A percentile compares a stretch with the other conserved stretches of the same genome.
Evolutionary conservation across 2,329 filamentous ascomycete genomes (phyloP).

Genomic region (Aspergillus thermomutatus): DNA sequence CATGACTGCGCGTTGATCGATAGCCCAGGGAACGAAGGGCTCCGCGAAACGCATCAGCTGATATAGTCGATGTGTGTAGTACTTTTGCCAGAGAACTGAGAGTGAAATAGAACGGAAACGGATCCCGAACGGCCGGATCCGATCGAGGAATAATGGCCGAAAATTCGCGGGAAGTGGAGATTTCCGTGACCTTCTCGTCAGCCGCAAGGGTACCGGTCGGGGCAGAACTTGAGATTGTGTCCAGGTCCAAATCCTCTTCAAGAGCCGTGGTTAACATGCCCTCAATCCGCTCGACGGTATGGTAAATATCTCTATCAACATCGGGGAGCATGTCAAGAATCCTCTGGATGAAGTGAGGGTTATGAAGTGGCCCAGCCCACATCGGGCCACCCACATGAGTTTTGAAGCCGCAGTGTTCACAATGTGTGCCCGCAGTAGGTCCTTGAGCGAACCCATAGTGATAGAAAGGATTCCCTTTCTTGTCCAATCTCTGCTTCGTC

Average conservation of each 20-base stretch:
- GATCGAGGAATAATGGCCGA: slow-evolving; percentile 43
- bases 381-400: slow-evolving; percentile 90
- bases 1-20: slow-evolving; percentile 78
- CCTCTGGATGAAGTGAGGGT: slow-evolving; percentile 73
- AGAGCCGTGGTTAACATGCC: slow-evolving; percentile 89
- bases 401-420: slow-evolving; percentile 79
- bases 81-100: slow-evolving; percentile 71
- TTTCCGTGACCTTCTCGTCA: slow-evolving; percentile 4
- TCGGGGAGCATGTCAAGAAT: slow-evolving; percentile 70
- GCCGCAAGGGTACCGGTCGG: slow-evolving; percentile 12
- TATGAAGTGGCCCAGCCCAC: slow-evolving; percentile 89
- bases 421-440: slow-evolving; percentile 63
- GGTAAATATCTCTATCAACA: slow-evolving; percentile 67
- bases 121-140: slow-evolving; percentile 65
- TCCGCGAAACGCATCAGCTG: slow-evolving; percentile 75
- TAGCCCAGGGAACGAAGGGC: slow-evolving; percentile 81
- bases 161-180: slow-evolving; percentile 16
- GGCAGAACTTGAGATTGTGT: slow-evolving; percentile 1
- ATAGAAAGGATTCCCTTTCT: slow-evolving; percentile 68
- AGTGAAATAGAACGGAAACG: slow-evolving; percentile 81
- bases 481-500: slow-evolving; percentile 64
- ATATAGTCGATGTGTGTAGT: slow-evolving; percentile 74
- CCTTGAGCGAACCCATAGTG: slow-evolving; percentile 74
- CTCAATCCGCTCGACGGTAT: slow-evolving; percentile 75
- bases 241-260: slow-evolving; percentile 60